Evolutionary conservation across 1,284 basidiomycete genomes (phyloP).

Genomic region (Mycosarcoma maydis): DNA sequence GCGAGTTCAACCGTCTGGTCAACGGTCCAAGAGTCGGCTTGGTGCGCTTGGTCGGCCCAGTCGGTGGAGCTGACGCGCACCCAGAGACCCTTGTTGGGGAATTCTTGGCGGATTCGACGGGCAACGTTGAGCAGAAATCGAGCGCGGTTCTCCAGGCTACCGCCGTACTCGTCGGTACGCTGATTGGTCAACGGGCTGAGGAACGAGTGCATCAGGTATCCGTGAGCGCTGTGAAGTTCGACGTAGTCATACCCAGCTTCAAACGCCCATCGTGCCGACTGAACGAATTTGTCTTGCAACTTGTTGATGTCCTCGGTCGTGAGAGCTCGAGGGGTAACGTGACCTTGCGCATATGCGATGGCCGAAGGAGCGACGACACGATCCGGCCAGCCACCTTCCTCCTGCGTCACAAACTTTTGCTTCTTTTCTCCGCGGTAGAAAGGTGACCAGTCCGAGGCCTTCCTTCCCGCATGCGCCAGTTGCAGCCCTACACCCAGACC

Average conservation of each 20-base stretch:
- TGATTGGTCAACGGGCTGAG: constrained; percentile 59
- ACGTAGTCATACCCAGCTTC: constrained; percentile 75
- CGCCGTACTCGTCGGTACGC: constrained; percentile 65
- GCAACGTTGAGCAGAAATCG: constrained; percentile 50
- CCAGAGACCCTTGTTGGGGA: constrained; percentile 62
- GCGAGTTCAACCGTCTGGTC: constrained; percentile 56
- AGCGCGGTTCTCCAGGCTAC: constrained; percentile 59
- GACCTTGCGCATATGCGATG: constrained; percentile 71
- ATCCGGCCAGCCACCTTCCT: constrained; percentile 77
- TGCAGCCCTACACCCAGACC: constrained; percentile 80
- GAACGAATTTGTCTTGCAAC: constrained; percentile 76
- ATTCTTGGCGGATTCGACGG: constrained; percentile 48
- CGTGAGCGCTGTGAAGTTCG: constrained; percentile 70
- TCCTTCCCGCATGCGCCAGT: constrained; percentile 80
- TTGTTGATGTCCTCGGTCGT: constrained; percentile 72
- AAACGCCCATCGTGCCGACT: constrained; percentile 73
- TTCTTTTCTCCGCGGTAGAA: constrained; percentile 67
- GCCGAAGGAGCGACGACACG: constrained; percentile 74
- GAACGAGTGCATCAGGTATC: constrained; percentile 75
- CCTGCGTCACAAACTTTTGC: constrained; percentile 37
- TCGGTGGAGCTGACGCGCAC: constrained; percentile 61
- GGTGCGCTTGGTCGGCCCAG: constrained; percentile 50
- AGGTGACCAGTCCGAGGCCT: constrained; percentile 72
- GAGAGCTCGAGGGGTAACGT: constrained; percentile 73
- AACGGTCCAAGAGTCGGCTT: constrained; percentile 53